Evolutionary conservation across 2,329 filamentous ascomycete species (phyloP).

Genomic region (Aureobasidium sp.): DNA sequence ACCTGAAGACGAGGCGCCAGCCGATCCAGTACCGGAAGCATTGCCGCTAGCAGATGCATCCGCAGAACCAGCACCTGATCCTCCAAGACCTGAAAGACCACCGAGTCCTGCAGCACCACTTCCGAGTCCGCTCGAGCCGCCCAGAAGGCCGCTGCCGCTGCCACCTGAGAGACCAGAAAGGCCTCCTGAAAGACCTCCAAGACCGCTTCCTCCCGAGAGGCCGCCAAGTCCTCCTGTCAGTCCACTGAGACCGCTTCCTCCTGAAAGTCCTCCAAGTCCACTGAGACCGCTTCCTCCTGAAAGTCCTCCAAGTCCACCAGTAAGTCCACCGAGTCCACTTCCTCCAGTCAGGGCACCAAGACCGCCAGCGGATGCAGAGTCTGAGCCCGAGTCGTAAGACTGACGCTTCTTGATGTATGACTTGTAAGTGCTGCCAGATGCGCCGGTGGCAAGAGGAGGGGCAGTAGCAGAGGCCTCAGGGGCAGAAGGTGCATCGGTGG

Average conservation of each 20-base stretch:
- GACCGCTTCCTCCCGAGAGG: too few relatives aligned
- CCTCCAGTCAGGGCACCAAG: neutral
- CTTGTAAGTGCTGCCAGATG: conserved; percentile 5
- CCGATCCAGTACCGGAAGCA: neutral
- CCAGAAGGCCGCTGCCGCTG: too few relatives aligned
- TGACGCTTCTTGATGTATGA: conserved; percentile 7
- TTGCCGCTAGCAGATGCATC: neutral
- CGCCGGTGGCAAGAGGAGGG: conserved; percentile 4
- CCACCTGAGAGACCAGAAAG: too few relatives aligned
- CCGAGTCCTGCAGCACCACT: too few relatives aligned
- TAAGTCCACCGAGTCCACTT: neutral
- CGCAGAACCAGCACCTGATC: neutral
- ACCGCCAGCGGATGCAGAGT: neutral
- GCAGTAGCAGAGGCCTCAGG: neutral
- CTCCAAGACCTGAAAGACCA: neutral
- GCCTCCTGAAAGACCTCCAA: too few relatives aligned
- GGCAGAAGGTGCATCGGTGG: neutral
- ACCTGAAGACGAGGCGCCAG: neutral
- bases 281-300: neutral
- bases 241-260: neutral
- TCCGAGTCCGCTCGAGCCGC: too few relatives aligned
- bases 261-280: neutral
- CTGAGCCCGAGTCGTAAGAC: neutral
- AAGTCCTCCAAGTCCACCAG: neutral
- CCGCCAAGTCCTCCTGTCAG: neutral